Evolutionary conservation across 306 rosid species (phyloP).

Genomic region (Adenanthera pavonina): DNA sequence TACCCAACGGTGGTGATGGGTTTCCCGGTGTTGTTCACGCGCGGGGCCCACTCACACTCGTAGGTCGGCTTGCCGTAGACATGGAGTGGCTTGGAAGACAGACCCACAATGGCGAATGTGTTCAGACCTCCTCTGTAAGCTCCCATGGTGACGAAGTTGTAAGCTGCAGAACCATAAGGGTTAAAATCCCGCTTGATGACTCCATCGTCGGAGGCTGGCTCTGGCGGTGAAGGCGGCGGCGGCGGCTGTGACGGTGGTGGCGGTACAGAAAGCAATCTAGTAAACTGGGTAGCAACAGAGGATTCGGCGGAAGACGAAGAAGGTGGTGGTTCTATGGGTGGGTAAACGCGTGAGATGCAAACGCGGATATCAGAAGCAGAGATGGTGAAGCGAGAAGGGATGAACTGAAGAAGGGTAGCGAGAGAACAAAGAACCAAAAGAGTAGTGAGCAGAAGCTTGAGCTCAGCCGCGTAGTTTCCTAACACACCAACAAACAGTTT

Average conservation of each 20-base stretch:
- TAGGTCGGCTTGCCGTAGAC: conserved; percentile 54
- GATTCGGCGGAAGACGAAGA: background rate
- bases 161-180: conserved; percentile 61
- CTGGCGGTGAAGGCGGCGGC: conserved; percentile 41
- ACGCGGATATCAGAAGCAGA: conserved; percentile 67
- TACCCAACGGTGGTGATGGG: conserved; percentile 45
- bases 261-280: conserved; percentile 6
- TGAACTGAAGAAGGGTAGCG: conserved; percentile 68
- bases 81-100: conserved; percentile 74
- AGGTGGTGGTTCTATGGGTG: background rate
- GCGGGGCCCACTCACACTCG: conserved; percentile 61
- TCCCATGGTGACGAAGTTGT: conserved; percentile 67
- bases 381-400: conserved; percentile 67
- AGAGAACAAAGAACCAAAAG: conserved; percentile 58
- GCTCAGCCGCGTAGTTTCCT: conserved; percentile 55
- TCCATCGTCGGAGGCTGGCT: conserved; percentile 31
- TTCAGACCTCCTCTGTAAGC: conserved; percentile 69
- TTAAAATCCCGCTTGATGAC: conserved; percentile 49
- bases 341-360: conserved; percentile 54
- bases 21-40: conserved; percentile 18
- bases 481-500: conserved; percentile 44
- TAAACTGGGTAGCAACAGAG: background rate
- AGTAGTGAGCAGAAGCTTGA: conserved; percentile 56
- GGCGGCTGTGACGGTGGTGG: conserved; percentile 42
- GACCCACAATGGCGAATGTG: conserved; percentile 63